phyloP scores from a whole-genome alignment of 148 eudicot genomes.

The Bassia scoparia region DNA sequence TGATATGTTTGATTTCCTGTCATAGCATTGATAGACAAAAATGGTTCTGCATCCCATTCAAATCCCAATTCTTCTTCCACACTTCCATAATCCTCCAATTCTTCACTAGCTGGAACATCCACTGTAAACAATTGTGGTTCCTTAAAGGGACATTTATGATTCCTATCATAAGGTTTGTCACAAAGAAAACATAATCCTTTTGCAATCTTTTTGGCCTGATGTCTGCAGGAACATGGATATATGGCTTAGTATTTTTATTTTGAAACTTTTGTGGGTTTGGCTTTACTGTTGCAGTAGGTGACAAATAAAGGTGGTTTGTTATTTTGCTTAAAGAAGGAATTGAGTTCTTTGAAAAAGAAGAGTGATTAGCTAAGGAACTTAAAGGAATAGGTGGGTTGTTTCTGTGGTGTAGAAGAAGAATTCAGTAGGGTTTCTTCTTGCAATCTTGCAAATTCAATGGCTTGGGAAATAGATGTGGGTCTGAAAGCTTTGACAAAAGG shows the following conservation, averaged over 20 bases:
- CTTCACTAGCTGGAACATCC: not conserved
- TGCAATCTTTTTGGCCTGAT: not conserved
- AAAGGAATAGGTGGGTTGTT: not conserved
- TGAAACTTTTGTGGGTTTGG: not conserved
- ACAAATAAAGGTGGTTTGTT: too few relatives aligned
- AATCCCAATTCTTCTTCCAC: not conserved
- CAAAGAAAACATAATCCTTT: slow-evolving; percentile 1
- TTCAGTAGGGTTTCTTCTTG: not conserved
- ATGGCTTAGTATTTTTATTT: not conserved
- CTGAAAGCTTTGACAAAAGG: too few relatives aligned
- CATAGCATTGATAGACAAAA: too few relatives aligned
- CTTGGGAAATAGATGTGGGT: not conserved
- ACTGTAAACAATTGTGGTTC: not conserved
- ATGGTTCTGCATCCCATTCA: not conserved
- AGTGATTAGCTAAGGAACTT: not conserved
- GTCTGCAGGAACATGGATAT: not conserved
- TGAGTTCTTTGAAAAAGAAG: too few relatives aligned
- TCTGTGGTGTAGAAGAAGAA: too few relatives aligned
- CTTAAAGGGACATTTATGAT: too few relatives aligned
- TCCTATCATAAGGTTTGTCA: slow-evolving; percentile 7
- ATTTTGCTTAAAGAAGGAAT: not conserved
- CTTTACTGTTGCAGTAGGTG: too few relatives aligned
- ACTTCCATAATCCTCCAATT: not conserved
- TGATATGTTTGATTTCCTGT: not conserved
- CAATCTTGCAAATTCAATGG: not conserved